Evolutionary conservation across 2,329 filamentous ascomycete genomes (phyloP).

Genomic region (Arthrobotrys megalospora): DNA sequence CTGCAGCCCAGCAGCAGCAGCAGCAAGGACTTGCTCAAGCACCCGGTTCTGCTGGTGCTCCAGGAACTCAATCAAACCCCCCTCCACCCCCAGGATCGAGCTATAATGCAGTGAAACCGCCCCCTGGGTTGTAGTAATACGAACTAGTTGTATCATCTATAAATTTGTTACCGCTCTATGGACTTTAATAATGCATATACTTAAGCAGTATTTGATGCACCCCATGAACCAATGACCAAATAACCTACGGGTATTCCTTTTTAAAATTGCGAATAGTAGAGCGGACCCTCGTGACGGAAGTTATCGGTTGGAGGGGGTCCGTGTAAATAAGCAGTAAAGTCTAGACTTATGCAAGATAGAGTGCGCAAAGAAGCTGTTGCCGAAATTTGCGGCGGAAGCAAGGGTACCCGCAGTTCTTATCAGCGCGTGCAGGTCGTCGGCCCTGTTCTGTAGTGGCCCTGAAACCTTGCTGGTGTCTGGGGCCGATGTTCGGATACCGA

Average conservation of each 20-base stretch:
- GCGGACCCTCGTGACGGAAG: neutral
- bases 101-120: conserved; percentile 56
- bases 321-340: neutral
- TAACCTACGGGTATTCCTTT: neutral
- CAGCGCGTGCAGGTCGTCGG: neutral
- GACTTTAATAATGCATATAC: neutral
- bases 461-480: conserved; percentile 18
- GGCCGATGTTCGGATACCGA: conserved; percentile 58
- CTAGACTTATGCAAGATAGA: neutral
- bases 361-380: neutral
- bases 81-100: conserved; percentile 26
- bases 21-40: conserved; percentile 39
- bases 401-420: conserved; percentile 4
- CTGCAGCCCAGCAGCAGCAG: conserved; percentile 45
- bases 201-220: conserved; percentile 1
- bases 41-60: conserved; percentile 43
- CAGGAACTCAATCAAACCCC: conserved; percentile 46
- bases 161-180: conserved; percentile 13
- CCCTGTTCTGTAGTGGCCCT: neutral
- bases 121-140: conserved; percentile 40
- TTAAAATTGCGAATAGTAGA: neutral
- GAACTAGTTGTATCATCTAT: conserved; percentile 9
- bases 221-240: neutral
- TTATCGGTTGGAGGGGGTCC: neutral
- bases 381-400: neutral